Evolutionary conservation across 306 rosid species (phyloP), one percentile per base, ranked within the genome.

Genomic region (Benincasa hispida): DNA sequence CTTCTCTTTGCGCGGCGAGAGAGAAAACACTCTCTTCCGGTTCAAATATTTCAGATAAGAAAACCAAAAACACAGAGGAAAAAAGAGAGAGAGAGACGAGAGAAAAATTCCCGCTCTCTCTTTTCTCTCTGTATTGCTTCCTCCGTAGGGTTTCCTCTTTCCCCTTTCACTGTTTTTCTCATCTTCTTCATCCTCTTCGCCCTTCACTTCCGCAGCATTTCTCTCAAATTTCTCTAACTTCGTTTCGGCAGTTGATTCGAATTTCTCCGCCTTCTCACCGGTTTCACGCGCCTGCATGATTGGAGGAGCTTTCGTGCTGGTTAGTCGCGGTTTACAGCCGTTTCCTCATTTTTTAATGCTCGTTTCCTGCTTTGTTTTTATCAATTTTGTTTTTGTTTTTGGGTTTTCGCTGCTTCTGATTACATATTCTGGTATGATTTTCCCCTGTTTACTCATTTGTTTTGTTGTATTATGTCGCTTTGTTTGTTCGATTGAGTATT

Each of bases 41-140:
- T 68, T 68, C 75, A 69, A 69, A 69, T 24, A 24, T 72, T 72
- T 72, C 76, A 72, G 76, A 72, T 72, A 72, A 72, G 76, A 72
- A 28, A 48, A 66, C 53, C 53, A 66, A 69, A 72, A 17, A 9
- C 15, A 70, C 6, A 37, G 28, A 22, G 32, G 13, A 4, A 58
- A 8, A 25, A 18, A 58, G 57, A 22, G 17, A 65, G 50, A 24
- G 65, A 58, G 65, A 25, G 61, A 13, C 0, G 55, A 47, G 22
- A 25, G 54, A 14, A 8, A 61, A 45, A 70, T 70, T 70, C 76
- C 58, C 58, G 76, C 76, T 37, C 73, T 60, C 67, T 66, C 17
- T 19, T 7, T 13, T 35, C 53, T 39, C 73, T 39, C 74, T 45
- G 10, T 14, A 18, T 69, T 25, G 57, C 76, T 70, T 47, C 58